Conservation (phyloP, 2,329 filamentous ascomycete species). For the Pseudogymnoascus sp. region DNA sequence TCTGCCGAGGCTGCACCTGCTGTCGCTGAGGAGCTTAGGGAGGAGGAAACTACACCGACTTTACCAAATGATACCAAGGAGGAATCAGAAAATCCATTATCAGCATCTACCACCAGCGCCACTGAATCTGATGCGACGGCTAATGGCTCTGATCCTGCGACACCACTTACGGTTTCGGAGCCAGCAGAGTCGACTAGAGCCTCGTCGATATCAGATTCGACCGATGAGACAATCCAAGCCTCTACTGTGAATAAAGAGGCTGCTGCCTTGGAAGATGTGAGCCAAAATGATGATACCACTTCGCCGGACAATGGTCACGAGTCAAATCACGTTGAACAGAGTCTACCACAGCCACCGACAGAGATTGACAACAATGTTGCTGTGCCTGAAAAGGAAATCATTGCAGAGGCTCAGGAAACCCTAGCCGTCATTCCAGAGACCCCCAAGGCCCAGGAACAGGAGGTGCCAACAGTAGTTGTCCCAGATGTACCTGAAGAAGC, state of each 20-base stretch:
- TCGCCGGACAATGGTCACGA: background rate
- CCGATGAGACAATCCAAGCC: conserved; percentile 50
- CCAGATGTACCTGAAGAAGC: background rate
- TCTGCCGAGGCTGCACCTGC: background rate
- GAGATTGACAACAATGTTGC: background rate
- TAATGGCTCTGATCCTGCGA: conserved; percentile 52
- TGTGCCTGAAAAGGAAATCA: background rate
- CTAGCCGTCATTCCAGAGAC: background rate
- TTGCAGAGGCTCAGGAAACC: background rate
- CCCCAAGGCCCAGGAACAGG: background rate
- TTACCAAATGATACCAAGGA: conserved; percentile 34
- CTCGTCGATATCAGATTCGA: conserved; percentile 57
- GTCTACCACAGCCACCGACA: background rate
- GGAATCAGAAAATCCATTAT: conserved; percentile 51
- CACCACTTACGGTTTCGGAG: conserved; percentile 50
- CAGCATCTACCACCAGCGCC: conserved; percentile 34
- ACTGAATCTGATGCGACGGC: conserved; percentile 33
- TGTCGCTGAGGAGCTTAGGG: conserved; percentile 15
- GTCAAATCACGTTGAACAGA: background rate
- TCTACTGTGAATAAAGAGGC: conserved; percentile 12
- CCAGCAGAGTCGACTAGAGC: conserved; percentile 55
- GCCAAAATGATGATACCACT: background rate
- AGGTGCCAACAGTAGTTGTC: background rate
- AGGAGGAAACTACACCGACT: conserved; percentile 22
- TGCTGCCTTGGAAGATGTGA: background rate